Evolutionary conservation across 768 basidiomycete species (phyloP).

Genomic region (Lactarius psammicola): DNA sequence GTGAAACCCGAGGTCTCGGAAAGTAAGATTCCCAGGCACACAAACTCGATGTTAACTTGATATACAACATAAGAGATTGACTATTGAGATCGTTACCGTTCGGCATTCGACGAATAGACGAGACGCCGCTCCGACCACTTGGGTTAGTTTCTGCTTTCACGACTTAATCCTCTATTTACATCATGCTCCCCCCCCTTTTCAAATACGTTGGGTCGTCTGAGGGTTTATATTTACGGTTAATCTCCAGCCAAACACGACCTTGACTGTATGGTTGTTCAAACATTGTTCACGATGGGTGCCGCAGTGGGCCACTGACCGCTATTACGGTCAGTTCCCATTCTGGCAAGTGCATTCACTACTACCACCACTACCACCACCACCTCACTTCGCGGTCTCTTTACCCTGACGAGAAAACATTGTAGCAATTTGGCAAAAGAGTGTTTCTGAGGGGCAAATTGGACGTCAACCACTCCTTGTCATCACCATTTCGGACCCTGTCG

Average conservation of each 20-base stretch:
- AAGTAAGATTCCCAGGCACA: constrained; percentile 6
- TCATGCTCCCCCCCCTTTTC: background rate
- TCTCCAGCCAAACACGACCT: background rate
- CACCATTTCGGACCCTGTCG: constrained; percentile 2
- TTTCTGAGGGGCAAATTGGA: background rate
- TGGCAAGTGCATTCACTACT: background rate
- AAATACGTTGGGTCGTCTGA: background rate
- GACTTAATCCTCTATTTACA: background rate
- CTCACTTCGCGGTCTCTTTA: background rate
- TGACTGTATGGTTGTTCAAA: background rate
- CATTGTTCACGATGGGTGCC: no score
- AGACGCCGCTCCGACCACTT: constrained; percentile 11
- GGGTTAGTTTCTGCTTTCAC: background rate
- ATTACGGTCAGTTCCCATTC: background rate
- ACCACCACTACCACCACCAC: background rate
- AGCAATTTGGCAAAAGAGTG: background rate
- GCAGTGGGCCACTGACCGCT: background rate
- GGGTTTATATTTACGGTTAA: background rate
- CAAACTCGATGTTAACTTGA: background rate
- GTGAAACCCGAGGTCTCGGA: constrained; percentile 16
- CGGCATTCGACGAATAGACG: constrained; percentile 18
- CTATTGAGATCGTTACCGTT: constrained; percentile 16
- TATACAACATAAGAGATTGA: constrained; percentile 15
- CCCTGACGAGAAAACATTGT: background rate
- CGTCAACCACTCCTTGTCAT: background rate